A percentile compares a stretch with the other conserved stretches of the same genome.
These are phyloP conservation scores for Chenopodium berlandieri DNA, from an alignment of 148 eudicot genomes.

Conservation along the genomic window DNA sequence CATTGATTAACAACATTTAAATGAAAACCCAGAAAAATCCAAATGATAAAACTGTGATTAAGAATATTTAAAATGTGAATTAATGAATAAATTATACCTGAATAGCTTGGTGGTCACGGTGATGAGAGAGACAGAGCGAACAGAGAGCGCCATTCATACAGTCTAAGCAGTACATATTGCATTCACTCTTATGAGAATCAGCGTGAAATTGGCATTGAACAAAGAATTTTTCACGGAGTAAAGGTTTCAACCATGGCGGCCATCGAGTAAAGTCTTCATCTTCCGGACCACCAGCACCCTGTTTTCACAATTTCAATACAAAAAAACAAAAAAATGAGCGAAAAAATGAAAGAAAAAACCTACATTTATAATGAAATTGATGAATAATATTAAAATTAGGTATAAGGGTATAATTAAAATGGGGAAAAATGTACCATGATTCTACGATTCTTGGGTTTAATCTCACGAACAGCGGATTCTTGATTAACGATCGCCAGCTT, in stretches of 20 bases:
- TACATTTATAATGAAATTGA: background rate
- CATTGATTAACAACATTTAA: background rate
- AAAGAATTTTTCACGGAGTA: conserved; percentile 61
- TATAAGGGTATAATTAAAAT: background rate
- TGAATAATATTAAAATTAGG: background rate
- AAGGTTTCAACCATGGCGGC: conserved; percentile 83
- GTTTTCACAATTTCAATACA: background rate
- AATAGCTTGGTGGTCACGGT: conserved; percentile 69
- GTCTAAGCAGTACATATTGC: conserved; percentile 90
- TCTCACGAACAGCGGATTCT: conserved; percentile 56
- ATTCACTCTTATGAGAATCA: conserved; percentile 84
- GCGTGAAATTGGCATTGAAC: conserved; percentile 71
- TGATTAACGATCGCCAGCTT: conserved; percentile 84
- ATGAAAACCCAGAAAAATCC: background rate
- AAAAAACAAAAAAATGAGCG: background rate
- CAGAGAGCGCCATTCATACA: conserved; percentile 77
- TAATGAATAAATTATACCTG: conserved; percentile 46
- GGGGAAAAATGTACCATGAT: conserved; percentile 50
- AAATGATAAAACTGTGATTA: too few species aligned
- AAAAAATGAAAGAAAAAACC: background rate
- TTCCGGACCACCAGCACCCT: conserved; percentile 63
- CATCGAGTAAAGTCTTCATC: conserved; percentile 74
- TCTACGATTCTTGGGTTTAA: conserved; percentile 78
- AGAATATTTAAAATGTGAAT: too few species aligned
- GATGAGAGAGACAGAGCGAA: conserved; percentile 63